Evolutionary conservation across 202 grass and related monocot genomes (phyloP), one percentile per base, ranked within the genome.

Genomic region (Cymbopogon flexuosus): DNA sequence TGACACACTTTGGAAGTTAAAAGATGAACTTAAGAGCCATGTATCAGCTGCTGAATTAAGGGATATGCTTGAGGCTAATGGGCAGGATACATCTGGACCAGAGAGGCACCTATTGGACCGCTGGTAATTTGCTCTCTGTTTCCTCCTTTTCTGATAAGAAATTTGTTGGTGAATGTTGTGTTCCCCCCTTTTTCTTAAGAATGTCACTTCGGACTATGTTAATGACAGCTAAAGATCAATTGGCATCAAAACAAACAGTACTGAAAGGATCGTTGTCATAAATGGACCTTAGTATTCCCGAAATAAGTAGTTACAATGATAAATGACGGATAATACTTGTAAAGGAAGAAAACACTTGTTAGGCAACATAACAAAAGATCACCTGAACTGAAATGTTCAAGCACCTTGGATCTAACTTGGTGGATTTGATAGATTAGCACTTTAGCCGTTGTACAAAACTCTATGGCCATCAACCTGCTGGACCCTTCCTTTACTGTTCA

Each of bases 31-130:
- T 69, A 97, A 91, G 43, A 94, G 84, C 49, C 78, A 94, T 61
- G 84, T 97, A 16, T 84, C 79, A 15, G 84, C 88, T 82, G 90
- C 81, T 74, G 95, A 97, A 83, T 83, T 97, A 74, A 87, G 82
- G 75, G 90, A 91, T 39, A 89, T 97, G 86, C 91, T 97, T 83
- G 90, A 97, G 85, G 82, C 70, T 78, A 97, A 97, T 85, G 88
- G 75, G 66, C 95, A 97, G 72, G 92, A 89, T 92, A 80, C 88
- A 68, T 84, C 84, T 75, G 95, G 92, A 70, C 89, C 95, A 70
- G 92, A 93, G 88, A 79, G 88, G 52, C 79, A 88, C 46, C 90
- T 97, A 60, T 84, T 93, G 75, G 95, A 97, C 11, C 64, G 82
- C 61, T 97, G 95, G 92, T 97, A 93, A 82, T 60, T 71, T 87